These are phyloP conservation scores for Podospora didyma DNA, from an alignment of 495 filamentous ascomycete species.

Conservation along the genomic window DNA sequence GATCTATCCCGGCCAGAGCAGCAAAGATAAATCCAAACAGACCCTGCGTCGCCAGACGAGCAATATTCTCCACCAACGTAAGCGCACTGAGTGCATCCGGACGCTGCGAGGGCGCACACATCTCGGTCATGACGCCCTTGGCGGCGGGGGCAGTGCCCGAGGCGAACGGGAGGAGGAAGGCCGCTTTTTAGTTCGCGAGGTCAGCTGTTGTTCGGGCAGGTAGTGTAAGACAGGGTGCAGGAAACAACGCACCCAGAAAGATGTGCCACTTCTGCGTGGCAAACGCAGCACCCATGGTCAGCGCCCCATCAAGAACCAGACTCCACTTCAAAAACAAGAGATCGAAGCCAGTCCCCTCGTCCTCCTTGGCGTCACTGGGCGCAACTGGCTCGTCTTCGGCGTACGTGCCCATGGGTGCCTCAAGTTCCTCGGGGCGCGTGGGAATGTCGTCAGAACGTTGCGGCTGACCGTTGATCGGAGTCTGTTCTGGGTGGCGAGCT, in stretches of 20 bases:
- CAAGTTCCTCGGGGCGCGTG: slow-evolving; percentile 33
- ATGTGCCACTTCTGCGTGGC: slow-evolving; percentile 51
- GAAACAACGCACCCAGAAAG: slow-evolving; percentile 44
- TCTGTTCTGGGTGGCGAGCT: background rate
- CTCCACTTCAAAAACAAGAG: slow-evolving; percentile 51
- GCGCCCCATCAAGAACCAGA: slow-evolving; percentile 45
- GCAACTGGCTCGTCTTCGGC: slow-evolving; percentile 41
- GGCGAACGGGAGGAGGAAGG: slow-evolving; percentile 47
- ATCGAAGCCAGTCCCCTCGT: slow-evolving; percentile 47
- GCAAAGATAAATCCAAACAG: slow-evolving; percentile 54
- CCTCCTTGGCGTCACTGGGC: slow-evolving; percentile 18
- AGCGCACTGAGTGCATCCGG: slow-evolving; percentile 54
- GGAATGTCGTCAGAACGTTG: slow-evolving; percentile 9
- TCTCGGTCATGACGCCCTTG: slow-evolving; percentile 55
- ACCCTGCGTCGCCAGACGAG: slow-evolving; percentile 47
- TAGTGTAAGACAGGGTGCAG: background rate
- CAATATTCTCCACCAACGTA: slow-evolving; percentile 54
- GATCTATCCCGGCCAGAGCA: slow-evolving; percentile 43
- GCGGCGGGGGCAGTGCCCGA: slow-evolving; percentile 53
- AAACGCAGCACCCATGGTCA: slow-evolving; percentile 50
- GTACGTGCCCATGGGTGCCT: slow-evolving; percentile 35
- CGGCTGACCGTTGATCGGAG: background rate
- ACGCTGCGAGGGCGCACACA: slow-evolving; percentile 44
- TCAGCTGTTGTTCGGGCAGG: background rate
- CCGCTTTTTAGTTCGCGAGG: slow-evolving; percentile 16